Conservation (phyloP, 495 filamentous ascomycete species). For the Staphylotrichum tortipilum region DNA sequence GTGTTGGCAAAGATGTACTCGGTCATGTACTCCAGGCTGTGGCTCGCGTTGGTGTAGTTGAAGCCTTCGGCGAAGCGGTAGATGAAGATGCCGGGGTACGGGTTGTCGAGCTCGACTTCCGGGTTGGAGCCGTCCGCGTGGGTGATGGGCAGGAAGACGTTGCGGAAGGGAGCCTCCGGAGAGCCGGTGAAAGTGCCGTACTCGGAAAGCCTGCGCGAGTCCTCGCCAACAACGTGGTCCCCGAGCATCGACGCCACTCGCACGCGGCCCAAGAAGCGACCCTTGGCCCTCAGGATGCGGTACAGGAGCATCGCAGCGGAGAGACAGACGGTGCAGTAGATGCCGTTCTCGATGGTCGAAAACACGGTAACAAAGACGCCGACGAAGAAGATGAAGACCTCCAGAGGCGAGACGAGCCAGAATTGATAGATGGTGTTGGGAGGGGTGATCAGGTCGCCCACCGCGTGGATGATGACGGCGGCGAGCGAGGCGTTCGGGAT, state of each 20-base stretch:
- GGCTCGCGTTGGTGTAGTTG: slow-evolving; percentile 90
- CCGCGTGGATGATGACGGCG: slow-evolving; percentile 95
- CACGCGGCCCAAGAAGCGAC: slow-evolving; percentile 81
- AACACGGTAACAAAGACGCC: slow-evolving; percentile 91
- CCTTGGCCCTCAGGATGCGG: slow-evolving; percentile 74
- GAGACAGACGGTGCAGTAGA: slow-evolving; percentile 74
- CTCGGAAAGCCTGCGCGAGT: slow-evolving; percentile 24
- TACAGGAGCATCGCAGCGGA: slow-evolving; percentile 76
- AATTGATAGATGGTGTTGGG: slow-evolving; percentile 94
- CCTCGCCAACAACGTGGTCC: slow-evolving; percentile 62
- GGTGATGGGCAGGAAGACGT: slow-evolving; percentile 84
- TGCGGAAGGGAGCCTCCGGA: slow-evolving; percentile 40
- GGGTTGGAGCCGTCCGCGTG: slow-evolving; percentile 89
- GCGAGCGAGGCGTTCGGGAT: slow-evolving; percentile 81
- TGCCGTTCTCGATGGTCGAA: slow-evolving; percentile 78
- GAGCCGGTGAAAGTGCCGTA: slow-evolving; percentile 45
- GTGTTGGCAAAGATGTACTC: slow-evolving; percentile 65
- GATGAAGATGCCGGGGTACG: slow-evolving; percentile 93
- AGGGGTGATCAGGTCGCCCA: slow-evolving; percentile 88
- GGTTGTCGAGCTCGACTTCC: slow-evolving; percentile 63
- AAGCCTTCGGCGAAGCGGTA: slow-evolving; percentile 96
- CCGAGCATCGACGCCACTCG: slow-evolving; percentile 86
- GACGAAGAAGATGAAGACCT: slow-evolving; percentile 87
- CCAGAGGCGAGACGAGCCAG: slow-evolving; percentile 85
- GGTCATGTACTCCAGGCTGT: slow-evolving; percentile 79